Evolutionary conservation across 2,329 filamentous ascomycete genomes (phyloP), one percentile per base, ranked within the genome.

Genomic region (Fusarium hostae): DNA sequence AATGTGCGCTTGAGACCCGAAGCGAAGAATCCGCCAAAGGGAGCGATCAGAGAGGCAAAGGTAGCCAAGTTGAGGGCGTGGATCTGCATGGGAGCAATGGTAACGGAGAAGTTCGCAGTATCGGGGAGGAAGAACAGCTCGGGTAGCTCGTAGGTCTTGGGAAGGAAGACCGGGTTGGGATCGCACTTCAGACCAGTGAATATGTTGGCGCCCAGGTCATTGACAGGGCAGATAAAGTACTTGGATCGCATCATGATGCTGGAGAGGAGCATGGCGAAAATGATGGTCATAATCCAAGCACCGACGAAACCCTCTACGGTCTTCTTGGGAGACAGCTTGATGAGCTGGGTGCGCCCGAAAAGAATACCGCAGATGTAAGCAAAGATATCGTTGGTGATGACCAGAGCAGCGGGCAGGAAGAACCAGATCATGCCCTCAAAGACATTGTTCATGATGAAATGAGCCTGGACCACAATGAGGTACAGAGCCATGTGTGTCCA

Each of bases 361-460:
- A 95, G 95, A 79, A 99, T 98, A 67, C 96, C 96, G 81, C 95
- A 98, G 68, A 99, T 90, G 81, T 99, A 99, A 77, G 96, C 96
- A 78, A 97, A 98, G 72, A 99, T 99, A 80, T 99, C 96, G 82
- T 99, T 99, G 71, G 94, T 98, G 80, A 99, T 97, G 81, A 99
- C 96, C 76, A 99, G 89, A 58, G 94, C 92, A 11, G 94, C 95
- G 11, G 96, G 96, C 47, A 99, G 84, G 88, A 98, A 98, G 87
- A 99, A 98, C 96, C 96, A 99, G 81, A 99, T 97, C 93, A 99
- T 94, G 84, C 96, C 96, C 84, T 99, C 96, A 77, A 99, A 97
- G 73, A 99, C 92, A 83, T 99, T 99, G 88, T 99, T 99, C 94
- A 99, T 98, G 84, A 98, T 94, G 82, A 99, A 99, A 81, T 99